Evolutionary conservation across 179 eudicot species (phyloP).

Genomic region (Silene noctiflora): DNA sequence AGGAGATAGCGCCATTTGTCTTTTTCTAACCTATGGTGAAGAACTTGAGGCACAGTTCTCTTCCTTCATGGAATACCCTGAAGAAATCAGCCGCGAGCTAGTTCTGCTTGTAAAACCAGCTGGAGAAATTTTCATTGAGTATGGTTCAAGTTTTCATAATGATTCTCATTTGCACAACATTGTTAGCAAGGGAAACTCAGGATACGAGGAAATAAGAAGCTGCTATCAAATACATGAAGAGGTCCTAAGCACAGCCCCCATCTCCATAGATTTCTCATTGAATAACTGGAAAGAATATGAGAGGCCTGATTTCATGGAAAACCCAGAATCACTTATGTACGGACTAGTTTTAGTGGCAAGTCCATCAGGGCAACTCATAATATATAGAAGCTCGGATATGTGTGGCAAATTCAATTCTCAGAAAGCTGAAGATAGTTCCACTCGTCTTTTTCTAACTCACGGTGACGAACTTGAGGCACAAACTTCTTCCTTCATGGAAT

Average conservation of each 20-base stretch:
- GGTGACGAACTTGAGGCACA: neutral
- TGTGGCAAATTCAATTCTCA: neutral
- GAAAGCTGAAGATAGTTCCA: slow-evolving; percentile 5
- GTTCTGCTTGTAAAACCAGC: slow-evolving; percentile 7
- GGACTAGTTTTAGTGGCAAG: slow-evolving; percentile 26
- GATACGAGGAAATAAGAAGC: neutral
- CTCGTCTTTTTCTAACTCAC: neutral
- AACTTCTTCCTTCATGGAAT: neutral
- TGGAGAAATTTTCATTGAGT: neutral
- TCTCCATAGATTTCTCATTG: neutral
- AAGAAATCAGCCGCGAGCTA: neutral
- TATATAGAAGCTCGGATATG: neutral
- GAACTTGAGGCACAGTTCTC: slow-evolving; percentile 3
- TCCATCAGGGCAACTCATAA: slow-evolving; percentile 22
- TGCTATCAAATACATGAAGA: neutral
- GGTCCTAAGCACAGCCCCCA: neutral
- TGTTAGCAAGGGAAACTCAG: slow-evolving; percentile 2
- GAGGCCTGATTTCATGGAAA: slow-evolving; percentile 17
- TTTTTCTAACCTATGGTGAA: neutral
- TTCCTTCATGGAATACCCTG: slow-evolving; percentile 8
- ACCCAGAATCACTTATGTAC: slow-evolving; percentile 21
- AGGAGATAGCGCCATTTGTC: neutral
- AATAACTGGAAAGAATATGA: neutral
- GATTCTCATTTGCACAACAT: neutral
- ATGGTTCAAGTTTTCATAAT: neutral